These are phyloP conservation scores for Collybiopsis luxurians DNA, from an alignment of 768 basidiomycete species.

Conservation along the genomic window DNA sequence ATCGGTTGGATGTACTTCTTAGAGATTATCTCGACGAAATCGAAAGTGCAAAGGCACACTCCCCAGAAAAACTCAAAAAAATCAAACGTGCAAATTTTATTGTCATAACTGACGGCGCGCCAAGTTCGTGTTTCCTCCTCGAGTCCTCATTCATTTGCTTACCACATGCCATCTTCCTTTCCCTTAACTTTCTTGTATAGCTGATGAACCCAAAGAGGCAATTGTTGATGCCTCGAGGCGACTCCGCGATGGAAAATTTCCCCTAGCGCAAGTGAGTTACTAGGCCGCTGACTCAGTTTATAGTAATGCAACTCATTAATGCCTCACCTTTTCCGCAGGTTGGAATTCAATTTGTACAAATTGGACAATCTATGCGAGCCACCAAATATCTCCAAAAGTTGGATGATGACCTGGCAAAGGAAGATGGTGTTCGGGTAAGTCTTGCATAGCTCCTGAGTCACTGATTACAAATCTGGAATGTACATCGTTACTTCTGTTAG, in stretches of 20 bases:
- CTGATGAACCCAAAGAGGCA: constrained; percentile 48
- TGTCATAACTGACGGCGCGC: constrained; percentile 61
- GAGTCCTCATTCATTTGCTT: neutral
- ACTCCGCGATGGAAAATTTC: constrained; percentile 50
- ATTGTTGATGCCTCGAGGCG: constrained; percentile 46
- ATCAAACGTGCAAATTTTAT: constrained; percentile 60
- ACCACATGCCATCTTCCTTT: too few relatives aligned
- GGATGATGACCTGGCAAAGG: constrained; percentile 51
- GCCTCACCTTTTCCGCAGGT: constrained; percentile 33
- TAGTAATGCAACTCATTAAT: neutral
- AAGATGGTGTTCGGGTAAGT: constrained; percentile 43
- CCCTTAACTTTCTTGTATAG: constrained; percentile 29
- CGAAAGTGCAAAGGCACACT: constrained; percentile 24
- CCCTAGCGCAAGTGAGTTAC: constrained; percentile 46
- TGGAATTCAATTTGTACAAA: constrained; percentile 72
- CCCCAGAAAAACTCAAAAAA: constrained; percentile 27
- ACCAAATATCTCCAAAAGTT: constrained; percentile 46
- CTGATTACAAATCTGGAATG: too few relatives aligned
- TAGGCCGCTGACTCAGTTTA: neutral
- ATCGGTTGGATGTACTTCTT: constrained; percentile 30
- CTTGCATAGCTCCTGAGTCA: neutral
- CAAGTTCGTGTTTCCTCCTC: constrained; percentile 43
- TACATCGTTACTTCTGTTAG: constrained; percentile 22
- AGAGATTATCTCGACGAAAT: constrained; percentile 24
- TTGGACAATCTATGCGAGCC: constrained; percentile 46